These are phyloP conservation scores for Geotrichum fermentans DNA, from an alignment of 1,139 yeast species.

Conservation along the genomic window DNA sequence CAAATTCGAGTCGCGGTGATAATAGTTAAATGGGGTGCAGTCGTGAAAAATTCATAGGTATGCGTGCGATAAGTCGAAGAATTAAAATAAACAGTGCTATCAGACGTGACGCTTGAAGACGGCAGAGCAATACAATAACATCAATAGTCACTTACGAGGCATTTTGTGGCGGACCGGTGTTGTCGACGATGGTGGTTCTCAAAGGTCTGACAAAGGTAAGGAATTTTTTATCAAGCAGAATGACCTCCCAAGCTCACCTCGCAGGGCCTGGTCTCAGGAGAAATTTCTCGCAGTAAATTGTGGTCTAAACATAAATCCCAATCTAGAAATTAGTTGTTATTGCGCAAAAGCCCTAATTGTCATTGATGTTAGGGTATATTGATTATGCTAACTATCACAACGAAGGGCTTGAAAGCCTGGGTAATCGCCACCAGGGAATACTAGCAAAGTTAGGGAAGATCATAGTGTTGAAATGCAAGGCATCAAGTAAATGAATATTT, in stretches of 20 bases:
- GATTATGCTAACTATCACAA: not conserved
- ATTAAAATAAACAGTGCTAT: no score
- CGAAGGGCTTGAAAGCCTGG: not conserved
- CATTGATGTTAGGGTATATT: not conserved
- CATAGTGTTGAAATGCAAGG: no score
- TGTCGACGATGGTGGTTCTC: slow-evolving; percentile 19
- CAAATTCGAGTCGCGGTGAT: no score
- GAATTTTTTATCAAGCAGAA: slow-evolving; percentile 17
- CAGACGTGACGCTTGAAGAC: not conserved
- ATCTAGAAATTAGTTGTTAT: not conserved
- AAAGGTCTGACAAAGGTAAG: slow-evolving; percentile 15
- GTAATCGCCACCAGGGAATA: no score
- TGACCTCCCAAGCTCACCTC: slow-evolving; percentile 2
- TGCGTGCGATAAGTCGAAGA: no score
- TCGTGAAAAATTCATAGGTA: no score
- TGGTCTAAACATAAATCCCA: slow-evolving; percentile 9
- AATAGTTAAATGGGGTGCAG: not conserved
- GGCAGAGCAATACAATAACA: slow-evolving; percentile 1
- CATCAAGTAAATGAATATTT: no score
- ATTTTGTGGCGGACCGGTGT: slow-evolving; percentile 18
- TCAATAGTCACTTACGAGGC: slow-evolving; percentile 18
- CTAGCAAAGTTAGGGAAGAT: no score
- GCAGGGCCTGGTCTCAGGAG: not conserved
- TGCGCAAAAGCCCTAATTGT: slow-evolving; percentile 3
- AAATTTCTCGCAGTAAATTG: slow-evolving; percentile 3